A percentile compares a stretch with the other conserved stretches of the same genome.
phyloP scores from a whole-genome alignment of 345 rosid species.

The Carallia pectinifolia region DNA sequence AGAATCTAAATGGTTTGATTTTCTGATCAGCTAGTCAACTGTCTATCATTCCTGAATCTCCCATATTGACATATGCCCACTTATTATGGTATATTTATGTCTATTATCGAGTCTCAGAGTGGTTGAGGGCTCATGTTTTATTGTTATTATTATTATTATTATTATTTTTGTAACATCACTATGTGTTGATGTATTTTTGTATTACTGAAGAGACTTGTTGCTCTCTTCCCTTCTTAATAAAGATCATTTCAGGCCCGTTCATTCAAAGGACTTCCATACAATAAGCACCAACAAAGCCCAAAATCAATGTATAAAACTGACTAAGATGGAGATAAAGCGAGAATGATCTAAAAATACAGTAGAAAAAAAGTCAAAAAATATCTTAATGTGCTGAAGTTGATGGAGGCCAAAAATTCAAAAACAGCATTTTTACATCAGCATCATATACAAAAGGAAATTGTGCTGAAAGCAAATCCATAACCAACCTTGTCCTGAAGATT shows the following conservation, averaged over 20 bases:
- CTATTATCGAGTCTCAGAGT: constrained; percentile 8
- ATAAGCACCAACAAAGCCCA: not conserved
- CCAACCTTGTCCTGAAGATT: constrained; percentile 13
- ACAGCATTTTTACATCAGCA: too few species aligned
- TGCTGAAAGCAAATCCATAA: not conserved
- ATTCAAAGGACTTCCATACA: not conserved
- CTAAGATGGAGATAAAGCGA: not conserved
- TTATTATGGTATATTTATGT: constrained; percentile 5
- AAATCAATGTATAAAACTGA: not conserved
- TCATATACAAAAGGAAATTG: too few species aligned
- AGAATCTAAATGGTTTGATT: constrained; percentile 35
- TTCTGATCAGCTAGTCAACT: constrained; percentile 6
- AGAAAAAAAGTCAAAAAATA: not conserved
- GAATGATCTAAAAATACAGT: not conserved
- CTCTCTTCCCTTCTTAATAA: constrained; percentile 48
- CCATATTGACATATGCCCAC: not conserved
- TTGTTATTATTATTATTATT: not conserved
- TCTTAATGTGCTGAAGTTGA: not conserved
- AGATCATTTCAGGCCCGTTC: constrained; percentile 14
- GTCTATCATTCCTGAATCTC: not conserved
- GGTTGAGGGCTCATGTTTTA: constrained; percentile 17
- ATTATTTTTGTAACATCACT: constrained; percentile 2
- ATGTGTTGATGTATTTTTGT: constrained; percentile 32
- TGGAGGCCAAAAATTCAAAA: too few species aligned
- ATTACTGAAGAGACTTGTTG: constrained; percentile 38